These are phyloP conservation scores for Trichoderma arundinaceum DNA, from an alignment of 2,329 filamentous ascomycete genomes.

Conservation along the genomic window DNA sequence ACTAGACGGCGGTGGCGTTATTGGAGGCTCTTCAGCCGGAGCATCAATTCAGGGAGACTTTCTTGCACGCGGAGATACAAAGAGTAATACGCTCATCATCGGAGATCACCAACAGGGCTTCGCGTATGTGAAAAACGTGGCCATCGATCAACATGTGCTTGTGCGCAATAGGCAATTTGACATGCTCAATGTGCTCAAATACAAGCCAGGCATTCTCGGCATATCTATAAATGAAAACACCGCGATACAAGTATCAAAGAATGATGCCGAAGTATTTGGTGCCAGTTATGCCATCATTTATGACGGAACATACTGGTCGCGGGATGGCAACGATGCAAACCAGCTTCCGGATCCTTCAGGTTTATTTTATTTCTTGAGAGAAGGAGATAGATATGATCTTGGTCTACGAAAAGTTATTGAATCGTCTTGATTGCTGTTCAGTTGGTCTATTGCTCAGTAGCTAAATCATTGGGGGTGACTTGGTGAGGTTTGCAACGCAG, in stretches of 20 bases:
- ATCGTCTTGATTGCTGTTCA: background rate
- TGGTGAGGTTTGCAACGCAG: too few relatives aligned
- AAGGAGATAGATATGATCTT: constrained; percentile 18
- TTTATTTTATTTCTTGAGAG: constrained; percentile 17
- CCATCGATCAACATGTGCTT: constrained; percentile 24
- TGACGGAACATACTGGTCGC: constrained; percentile 24
- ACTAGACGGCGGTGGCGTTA: constrained; percentile 13
- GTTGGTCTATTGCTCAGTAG: too few relatives aligned
- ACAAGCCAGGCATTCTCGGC: constrained; percentile 20
- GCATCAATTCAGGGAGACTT: constrained; percentile 25
- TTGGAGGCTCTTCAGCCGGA: constrained; percentile 19
- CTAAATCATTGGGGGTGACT: too few relatives aligned
- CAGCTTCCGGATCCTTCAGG: constrained; percentile 11
- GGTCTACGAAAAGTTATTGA: constrained; percentile 5
- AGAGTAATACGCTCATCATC: constrained; percentile 20
- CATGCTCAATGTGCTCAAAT: constrained; percentile 19
- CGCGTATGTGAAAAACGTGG: constrained; percentile 23
- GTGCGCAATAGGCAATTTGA: constrained; percentile 22
- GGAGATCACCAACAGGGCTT: constrained; percentile 26
- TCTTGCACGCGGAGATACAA: constrained; percentile 19
- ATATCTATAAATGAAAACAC: constrained; percentile 22
- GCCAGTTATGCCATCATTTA: constrained; percentile 26
- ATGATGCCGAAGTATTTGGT: constrained; percentile 3
- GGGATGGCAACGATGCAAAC: constrained; percentile 11
- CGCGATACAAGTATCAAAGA: constrained; percentile 18